Conservation (phyloP, 2,329 filamentous ascomycete species). For the Lasiodiplodia gonubiensis region DNA sequence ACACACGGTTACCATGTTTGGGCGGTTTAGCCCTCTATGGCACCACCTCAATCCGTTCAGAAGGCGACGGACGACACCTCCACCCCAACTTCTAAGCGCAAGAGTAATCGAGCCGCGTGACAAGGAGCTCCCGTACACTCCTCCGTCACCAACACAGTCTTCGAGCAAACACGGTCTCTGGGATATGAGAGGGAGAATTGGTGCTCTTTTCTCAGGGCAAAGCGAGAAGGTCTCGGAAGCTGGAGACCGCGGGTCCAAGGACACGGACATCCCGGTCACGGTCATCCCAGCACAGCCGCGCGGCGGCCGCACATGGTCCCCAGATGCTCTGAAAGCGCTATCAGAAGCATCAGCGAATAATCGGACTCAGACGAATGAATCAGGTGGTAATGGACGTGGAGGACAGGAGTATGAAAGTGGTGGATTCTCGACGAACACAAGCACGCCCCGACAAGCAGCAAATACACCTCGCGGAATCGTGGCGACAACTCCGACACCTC, state of each 20-base stretch:
- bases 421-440: neutral
- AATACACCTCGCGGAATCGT: neutral
- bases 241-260: constrained; percentile 41
- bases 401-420: neutral
- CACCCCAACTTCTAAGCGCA: constrained; percentile 64
- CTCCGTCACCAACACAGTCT: neutral
- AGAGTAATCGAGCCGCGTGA: constrained; percentile 54
- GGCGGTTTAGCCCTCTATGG: constrained; percentile 22
- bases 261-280: constrained; percentile 60
- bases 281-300: constrained; percentile 65
- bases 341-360: neutral
- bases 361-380: neutral
- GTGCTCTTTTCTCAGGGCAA: constrained; percentile 57
- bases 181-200: constrained; percentile 52
- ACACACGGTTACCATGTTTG: constrained; percentile 26
- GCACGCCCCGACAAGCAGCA: neutral
- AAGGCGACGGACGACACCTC: constrained; percentile 62
- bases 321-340: constrained; percentile 39
- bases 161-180: constrained; percentile 52
- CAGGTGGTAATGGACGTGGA: neutral
- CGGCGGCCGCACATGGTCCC: constrained; percentile 61
- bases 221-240: constrained; percentile 52
- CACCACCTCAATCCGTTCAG: constrained; percentile 59
- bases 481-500: neutral
- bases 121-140: constrained; percentile 37